Conservation (phyloP, 768 basidiomycete genomes). For the Paxillus rubicundulus region DNA sequence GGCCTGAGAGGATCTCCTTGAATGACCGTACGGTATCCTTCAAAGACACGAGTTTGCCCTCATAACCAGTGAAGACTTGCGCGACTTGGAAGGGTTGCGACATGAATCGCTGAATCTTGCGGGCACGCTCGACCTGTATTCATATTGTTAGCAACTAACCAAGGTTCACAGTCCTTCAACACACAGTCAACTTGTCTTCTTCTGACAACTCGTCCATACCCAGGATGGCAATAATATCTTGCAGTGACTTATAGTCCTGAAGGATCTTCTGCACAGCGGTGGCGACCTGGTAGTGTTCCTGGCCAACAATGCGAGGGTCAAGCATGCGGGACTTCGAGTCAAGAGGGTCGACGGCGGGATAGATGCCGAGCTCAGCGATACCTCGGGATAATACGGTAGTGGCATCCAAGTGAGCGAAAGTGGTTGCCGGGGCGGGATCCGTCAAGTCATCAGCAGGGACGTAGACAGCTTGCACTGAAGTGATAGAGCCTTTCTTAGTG, state of each 20-base stretch:
- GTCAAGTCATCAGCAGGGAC: conserved; percentile 99
- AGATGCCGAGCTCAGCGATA: conserved; percentile 98
- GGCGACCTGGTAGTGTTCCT: conserved; percentile 94
- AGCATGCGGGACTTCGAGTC: conserved; percentile 99
- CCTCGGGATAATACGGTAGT: conserved; percentile 99
- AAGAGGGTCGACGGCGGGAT: conserved; percentile 98
- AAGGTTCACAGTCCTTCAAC: neutral
- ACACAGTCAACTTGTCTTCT: conserved; percentile 91
- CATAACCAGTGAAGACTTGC: conserved; percentile 99
- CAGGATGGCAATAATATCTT: conserved; percentile 99
- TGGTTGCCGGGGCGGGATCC: conserved; percentile 98
- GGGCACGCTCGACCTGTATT: conserved; percentile 87
- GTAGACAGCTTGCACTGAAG: conserved; percentile 99
- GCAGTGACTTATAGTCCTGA: conserved; percentile 94
- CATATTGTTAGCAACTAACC: conserved; percentile 2
- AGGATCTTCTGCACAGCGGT: conserved; percentile 97
- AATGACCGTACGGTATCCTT: conserved; percentile 97
- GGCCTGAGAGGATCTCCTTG: conserved; percentile 93
- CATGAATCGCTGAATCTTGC: conserved; percentile 99
- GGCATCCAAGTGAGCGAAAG: conserved; percentile 99
- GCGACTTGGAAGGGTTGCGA: conserved; percentile 99
- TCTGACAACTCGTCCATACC: conserved; percentile 99
- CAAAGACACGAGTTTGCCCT: conserved; percentile 93
- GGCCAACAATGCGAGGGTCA: conserved; percentile 96
- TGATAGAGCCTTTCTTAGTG: conserved; percentile 99